Conservation (phyloP, 1,284 basidiomycete genomes). For the Laetiporus sulphureus region DNA sequence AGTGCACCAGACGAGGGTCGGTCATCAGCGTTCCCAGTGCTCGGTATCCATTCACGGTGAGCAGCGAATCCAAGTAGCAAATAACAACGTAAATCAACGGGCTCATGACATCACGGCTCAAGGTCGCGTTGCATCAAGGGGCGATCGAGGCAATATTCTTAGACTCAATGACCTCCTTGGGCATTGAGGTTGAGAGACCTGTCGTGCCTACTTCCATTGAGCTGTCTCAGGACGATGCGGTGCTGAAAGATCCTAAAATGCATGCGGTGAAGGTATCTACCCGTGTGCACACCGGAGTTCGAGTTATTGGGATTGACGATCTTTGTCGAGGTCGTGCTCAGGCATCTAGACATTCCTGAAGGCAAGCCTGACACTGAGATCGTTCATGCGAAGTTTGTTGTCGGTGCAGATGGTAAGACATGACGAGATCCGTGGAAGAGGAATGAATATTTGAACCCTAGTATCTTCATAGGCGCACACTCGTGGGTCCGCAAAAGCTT, state of each 20-base stretch:
- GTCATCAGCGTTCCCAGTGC: slow-evolving; percentile 47
- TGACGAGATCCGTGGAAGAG: not conserved
- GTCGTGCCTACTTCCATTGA: slow-evolving; percentile 47
- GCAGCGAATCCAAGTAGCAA: too few species aligned
- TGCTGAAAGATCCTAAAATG: slow-evolving; percentile 35
- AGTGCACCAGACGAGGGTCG: slow-evolving; percentile 55
- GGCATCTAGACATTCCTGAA: slow-evolving; percentile 22
- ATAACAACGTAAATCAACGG: too few species aligned
- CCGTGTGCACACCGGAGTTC: not conserved
- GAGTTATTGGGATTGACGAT: too few species aligned
- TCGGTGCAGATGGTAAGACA: slow-evolving; percentile 44
- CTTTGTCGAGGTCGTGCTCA: slow-evolving; percentile 27
- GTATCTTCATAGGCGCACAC: slow-evolving; percentile 49
- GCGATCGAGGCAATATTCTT: slow-evolving; percentile 66
- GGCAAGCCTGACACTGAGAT: slow-evolving; percentile 31
- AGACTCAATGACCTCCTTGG: slow-evolving; percentile 49
- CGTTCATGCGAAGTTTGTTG: slow-evolving; percentile 46
- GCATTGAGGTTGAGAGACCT: slow-evolving; percentile 21
- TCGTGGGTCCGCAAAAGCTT: slow-evolving; percentile 73
- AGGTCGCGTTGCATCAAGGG: slow-evolving; percentile 73
- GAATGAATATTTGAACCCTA: slow-evolving; percentile 1
- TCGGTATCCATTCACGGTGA: slow-evolving; percentile 61
- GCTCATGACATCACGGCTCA: too few species aligned
- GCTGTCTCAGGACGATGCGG: slow-evolving; percentile 37
- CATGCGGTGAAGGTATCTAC: slow-evolving; percentile 56